These are phyloP conservation scores for Apiotrichum montevideense DNA, from an alignment of 1,284 basidiomycete genomes.

Conservation along the genomic window DNA sequence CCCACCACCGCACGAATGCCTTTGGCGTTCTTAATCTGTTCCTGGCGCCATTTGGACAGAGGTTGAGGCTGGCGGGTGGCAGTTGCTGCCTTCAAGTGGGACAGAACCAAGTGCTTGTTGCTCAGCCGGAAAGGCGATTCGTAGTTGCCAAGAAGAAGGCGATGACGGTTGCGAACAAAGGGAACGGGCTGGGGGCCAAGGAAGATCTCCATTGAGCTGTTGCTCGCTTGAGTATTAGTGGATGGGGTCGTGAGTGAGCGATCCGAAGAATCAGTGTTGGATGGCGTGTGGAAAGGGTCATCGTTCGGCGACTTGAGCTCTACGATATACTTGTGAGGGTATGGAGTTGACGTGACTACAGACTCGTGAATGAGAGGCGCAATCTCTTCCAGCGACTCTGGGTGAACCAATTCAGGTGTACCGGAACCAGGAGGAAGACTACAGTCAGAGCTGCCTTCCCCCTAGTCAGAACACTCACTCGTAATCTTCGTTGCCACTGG, in stretches of 20 bases:
- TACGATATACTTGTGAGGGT: not conserved
- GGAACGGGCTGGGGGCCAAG: slow-evolving; percentile 21
- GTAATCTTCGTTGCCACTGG: no score
- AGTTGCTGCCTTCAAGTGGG: not conserved
- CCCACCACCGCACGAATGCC: slow-evolving; percentile 44
- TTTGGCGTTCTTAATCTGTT: slow-evolving; percentile 31
- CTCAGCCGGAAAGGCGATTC: slow-evolving; percentile 4
- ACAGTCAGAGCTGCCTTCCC: no score
- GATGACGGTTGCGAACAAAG: slow-evolving; percentile 16
- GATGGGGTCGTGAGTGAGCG: slow-evolving; percentile 10
- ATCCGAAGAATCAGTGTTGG: slow-evolving; percentile 11
- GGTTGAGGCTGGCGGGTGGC: not conserved
- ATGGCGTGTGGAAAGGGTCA: slow-evolving; percentile 10
- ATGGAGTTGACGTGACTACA: slow-evolving; percentile 8
- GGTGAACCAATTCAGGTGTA: not conserved
- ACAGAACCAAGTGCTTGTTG: not conserved
- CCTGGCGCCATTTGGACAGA: slow-evolving; percentile 32
- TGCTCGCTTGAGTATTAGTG: slow-evolving; percentile 5
- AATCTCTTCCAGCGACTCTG: not conserved
- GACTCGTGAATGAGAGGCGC: not conserved
- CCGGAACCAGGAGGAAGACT: no score
- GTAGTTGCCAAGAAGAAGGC: slow-evolving; percentile 3
- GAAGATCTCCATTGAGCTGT: slow-evolving; percentile 15
- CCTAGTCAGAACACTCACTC: no score
- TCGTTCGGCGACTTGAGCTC: not conserved